Percentiles rank a stretch among this genome's conserved stretches.
These are phyloP conservation scores for Ceratocystis eucalypticola DNA, from an alignment of 2,329 filamentous ascomycete genomes.

Conservation along the genomic window DNA sequence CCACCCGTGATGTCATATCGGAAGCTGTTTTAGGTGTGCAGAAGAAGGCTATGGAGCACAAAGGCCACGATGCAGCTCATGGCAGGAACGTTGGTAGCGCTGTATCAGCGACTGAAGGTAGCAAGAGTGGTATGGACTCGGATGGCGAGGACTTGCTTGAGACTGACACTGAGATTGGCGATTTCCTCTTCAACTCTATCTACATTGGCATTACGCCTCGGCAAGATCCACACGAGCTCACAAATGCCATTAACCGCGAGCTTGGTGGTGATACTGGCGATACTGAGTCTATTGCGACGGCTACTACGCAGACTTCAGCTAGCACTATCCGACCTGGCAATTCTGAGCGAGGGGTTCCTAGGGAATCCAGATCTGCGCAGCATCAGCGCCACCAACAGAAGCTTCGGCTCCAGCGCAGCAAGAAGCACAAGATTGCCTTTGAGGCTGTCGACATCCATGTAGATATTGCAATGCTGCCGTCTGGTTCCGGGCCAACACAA, in stretches of 20 bases:
- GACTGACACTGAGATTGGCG: constrained; percentile 75
- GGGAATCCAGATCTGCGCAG: constrained; percentile 37
- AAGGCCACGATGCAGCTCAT: constrained; percentile 23
- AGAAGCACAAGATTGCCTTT: constrained; percentile 87
- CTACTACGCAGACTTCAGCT: constrained; percentile 56
- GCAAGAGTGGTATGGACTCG: constrained; percentile 27
- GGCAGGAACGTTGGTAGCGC: constrained; percentile 41
- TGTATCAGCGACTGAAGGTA: constrained; percentile 21
- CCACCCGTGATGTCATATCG: constrained; percentile 71
- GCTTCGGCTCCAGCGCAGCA: constrained; percentile 70
- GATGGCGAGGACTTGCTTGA: constrained; percentile 46
- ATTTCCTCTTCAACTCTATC: constrained; percentile 96
- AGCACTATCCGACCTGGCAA: constrained; percentile 36
- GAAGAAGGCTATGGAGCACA: constrained; percentile 62
- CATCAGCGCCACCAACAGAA: constrained; percentile 37
- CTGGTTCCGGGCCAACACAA: constrained; percentile 64
- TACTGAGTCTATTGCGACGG: constrained; percentile 60
- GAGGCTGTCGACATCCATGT: constrained; percentile 74
- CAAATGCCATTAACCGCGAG: constrained; percentile 73
- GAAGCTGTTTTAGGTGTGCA: constrained; percentile 85
- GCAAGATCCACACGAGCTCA: constrained; percentile 67
- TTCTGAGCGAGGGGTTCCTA: constrained; percentile 37
- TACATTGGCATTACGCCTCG: constrained; percentile 89
- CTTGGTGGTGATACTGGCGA: constrained; percentile 85
- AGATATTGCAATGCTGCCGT: constrained; percentile 69